Evolutionary conservation across 768 basidiomycete species (phyloP).

Genomic region (Rhizopogon vesiculosus): DNA sequence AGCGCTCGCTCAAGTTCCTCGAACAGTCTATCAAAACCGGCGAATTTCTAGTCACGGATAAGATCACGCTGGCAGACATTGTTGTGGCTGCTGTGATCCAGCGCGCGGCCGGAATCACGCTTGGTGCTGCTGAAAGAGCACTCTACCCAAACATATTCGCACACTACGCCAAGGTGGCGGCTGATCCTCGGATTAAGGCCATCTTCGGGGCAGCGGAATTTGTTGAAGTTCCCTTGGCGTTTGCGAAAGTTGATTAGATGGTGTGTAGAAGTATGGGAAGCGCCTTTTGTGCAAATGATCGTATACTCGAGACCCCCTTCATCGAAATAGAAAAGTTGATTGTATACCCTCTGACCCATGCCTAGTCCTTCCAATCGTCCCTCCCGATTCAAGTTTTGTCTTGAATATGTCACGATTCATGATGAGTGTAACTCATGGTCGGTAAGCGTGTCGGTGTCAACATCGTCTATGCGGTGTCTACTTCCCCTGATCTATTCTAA

Average conservation of each 20-base stretch:
- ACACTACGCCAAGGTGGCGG: slow-evolving; percentile 18
- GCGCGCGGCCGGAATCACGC: slow-evolving; percentile 19
- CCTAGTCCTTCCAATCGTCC: slow-evolving; percentile 28
- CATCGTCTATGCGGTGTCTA: slow-evolving; percentile 75
- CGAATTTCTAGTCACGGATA: slow-evolving; percentile 19
- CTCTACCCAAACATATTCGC: slow-evolving; percentile 20
- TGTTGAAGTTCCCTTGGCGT: slow-evolving; percentile 11
- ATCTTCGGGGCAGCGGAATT: slow-evolving; percentile 15
- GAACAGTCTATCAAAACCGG: slow-evolving; percentile 16
- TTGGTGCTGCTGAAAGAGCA: slow-evolving; percentile 21
- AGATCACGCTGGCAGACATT: slow-evolving; percentile 23
- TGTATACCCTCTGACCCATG: background rate
- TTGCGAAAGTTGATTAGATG: background rate
- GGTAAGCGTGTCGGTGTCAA: slow-evolving; percentile 43
- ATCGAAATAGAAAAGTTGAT: too few relatives aligned
- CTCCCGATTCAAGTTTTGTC: slow-evolving; percentile 36
- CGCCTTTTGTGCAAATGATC: too few relatives aligned
- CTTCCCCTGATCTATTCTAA: slow-evolving; percentile 63
- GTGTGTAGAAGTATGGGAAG: background rate
- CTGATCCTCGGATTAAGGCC: slow-evolving; percentile 11
- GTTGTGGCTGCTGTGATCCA: slow-evolving; percentile 15
- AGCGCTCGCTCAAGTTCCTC: slow-evolving; percentile 17
- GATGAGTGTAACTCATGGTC: slow-evolving; percentile 27
- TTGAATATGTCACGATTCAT: slow-evolving; percentile 45
- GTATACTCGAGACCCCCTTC: background rate